Percentiles rank a stretch among this genome's conserved stretches.
phyloP scores from a whole-genome alignment of 169 alveolate genomes.

The Plasmodium chabaudi region DNA sequence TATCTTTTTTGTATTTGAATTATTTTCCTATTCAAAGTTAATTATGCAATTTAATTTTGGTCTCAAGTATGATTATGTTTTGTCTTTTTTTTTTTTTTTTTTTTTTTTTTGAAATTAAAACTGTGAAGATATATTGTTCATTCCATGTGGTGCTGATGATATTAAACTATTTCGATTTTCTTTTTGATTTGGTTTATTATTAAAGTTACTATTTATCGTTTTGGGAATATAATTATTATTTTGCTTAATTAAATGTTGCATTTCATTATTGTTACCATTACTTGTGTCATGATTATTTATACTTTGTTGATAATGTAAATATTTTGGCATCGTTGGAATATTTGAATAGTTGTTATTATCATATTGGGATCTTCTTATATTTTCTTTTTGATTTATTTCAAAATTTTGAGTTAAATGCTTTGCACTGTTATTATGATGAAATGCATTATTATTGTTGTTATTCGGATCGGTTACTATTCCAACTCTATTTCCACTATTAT shows the following conservation, averaged over 20 bases:
- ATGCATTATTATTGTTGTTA: conserved; percentile 36
- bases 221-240: conserved; percentile 17
- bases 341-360: conserved; percentile 20
- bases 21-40: conserved; percentile 37
- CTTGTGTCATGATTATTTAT: conserved; percentile 11
- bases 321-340: conserved; percentile 20
- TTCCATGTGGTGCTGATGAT: neutral
- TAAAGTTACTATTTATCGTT: conserved; percentile 2
- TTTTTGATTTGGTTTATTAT: neutral
- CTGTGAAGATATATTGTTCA: neutral
- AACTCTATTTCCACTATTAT: conserved; percentile 9
- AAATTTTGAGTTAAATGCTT: conserved; percentile 16
- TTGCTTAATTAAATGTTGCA: conserved; percentile 16
- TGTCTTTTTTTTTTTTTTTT: too few relatives aligned
- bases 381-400: conserved; percentile 35
- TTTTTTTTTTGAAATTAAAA: too few relatives aligned
- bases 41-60: conserved; percentile 48
- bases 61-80: too few relatives aligned
- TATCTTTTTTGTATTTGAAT: conserved; percentile 10
- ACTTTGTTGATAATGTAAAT: too few relatives aligned
- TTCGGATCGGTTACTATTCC: conserved; percentile 6
- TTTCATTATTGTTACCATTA: too few relatives aligned
- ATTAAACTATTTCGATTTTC: conserved; percentile 2
- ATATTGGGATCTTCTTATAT: conserved; percentile 3
- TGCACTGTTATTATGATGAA: conserved; percentile 7